These are phyloP conservation scores for Termitomyces eurrhizus DNA, from an alignment of 768 basidiomycete species.

Conservation along the genomic window DNA sequence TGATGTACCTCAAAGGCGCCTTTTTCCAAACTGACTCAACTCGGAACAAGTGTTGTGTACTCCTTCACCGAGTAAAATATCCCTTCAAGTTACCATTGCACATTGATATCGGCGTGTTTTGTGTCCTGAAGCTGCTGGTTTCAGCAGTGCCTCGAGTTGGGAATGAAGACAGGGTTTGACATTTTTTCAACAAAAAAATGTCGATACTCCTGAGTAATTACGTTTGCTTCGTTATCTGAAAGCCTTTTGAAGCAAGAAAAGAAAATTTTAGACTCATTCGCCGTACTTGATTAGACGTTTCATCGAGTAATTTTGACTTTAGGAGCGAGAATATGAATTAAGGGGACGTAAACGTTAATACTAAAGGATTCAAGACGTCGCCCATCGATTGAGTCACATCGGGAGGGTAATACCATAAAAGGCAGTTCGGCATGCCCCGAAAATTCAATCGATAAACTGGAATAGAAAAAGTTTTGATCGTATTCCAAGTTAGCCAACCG, in stretches of 20 bases:
- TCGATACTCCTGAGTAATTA: too few species aligned
- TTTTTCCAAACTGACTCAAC: neutral
- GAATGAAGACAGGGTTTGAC: neutral
- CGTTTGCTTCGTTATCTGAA: too few species aligned
- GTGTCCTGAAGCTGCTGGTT: neutral
- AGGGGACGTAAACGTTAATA: neutral
- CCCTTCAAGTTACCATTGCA: neutral
- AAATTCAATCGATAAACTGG: slow-evolving; percentile 13
- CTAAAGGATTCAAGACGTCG: neutral
- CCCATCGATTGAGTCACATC: neutral
- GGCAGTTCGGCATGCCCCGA: slow-evolving; percentile 15
- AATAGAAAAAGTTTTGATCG: slow-evolving; percentile 13
- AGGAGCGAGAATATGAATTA: neutral
- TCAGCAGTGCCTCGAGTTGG: neutral
- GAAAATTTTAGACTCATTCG: neutral
- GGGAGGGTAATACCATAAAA: neutral
- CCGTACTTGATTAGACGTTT: neutral
- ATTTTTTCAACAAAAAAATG: too few species aligned
- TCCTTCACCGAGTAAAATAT: neutral
- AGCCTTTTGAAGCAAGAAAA: neutral
- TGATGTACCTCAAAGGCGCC: neutral
- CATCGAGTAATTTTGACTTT: neutral
- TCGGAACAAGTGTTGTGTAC: neutral
- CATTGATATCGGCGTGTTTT: neutral
- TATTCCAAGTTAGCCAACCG: slow-evolving; percentile 8